Percentiles rank a stretch among this genome's conserved stretches.
phyloP scores from a whole-genome alignment of 139 green algal genomes.

The Ostreobium quekettii region DNA sequence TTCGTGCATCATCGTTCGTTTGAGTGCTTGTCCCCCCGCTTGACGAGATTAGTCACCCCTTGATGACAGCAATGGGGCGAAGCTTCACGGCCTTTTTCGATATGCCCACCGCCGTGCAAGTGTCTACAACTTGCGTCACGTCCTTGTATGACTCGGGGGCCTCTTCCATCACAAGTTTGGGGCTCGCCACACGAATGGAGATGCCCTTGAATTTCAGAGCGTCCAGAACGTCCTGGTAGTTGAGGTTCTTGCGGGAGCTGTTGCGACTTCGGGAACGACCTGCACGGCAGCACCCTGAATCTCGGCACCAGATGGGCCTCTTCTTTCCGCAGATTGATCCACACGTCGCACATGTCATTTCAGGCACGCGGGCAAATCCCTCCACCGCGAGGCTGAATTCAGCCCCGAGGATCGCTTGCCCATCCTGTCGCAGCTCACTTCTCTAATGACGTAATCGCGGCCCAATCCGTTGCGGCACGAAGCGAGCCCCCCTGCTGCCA shows the following conservation, averaged over 20 bases:
- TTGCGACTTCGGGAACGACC: conserved; percentile 63
- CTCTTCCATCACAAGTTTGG: conserved; percentile 85
- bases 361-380: too few species aligned
- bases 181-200: conserved; percentile 51
- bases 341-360: too few species aligned
- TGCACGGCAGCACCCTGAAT: not conserved
- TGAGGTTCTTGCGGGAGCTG: conserved; percentile 58
- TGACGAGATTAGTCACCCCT: conserved; percentile 79
- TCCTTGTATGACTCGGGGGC: conserved; percentile 88
- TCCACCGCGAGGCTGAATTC: too few species aligned
- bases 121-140: conserved; percentile 76
- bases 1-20: not conserved
- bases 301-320: too few species aligned
- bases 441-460: too few species aligned
- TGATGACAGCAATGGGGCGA: conserved; percentile 76
- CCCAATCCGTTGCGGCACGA: too few species aligned
- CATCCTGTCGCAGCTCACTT: too few species aligned
- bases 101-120: conserved; percentile 75
- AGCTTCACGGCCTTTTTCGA: conserved; percentile 73
- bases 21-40: not conserved
- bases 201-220: conserved; percentile 59
- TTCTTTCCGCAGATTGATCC: too few species aligned
- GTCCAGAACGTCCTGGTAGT: conserved; percentile 74
- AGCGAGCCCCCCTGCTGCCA: too few species aligned
- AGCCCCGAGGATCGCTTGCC: too few species aligned